A percentile compares a stretch with the other conserved stretches of the same genome.
phyloP scores from a whole-genome alignment of 75 land plant species.

The Selaginella tamariscina region DNA sequence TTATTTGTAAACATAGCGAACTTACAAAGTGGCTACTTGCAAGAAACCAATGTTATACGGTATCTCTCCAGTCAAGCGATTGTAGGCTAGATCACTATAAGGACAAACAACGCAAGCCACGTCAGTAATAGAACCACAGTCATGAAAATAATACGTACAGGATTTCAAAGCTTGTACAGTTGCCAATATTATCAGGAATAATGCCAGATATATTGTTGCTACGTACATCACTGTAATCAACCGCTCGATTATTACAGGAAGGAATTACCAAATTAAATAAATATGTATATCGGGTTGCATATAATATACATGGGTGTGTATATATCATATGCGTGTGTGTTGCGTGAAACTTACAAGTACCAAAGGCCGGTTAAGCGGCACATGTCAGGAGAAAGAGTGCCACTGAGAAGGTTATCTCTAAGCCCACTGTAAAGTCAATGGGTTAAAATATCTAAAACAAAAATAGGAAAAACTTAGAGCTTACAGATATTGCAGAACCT shows the following conservation, averaged over 20 bases:
- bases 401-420: neutral
- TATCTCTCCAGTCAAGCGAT: slow-evolving; percentile 65
- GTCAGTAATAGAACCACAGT: neutral
- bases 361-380: neutral
- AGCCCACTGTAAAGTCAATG: neutral
- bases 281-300: too few species aligned
- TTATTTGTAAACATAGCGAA: neutral
- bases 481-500: slow-evolving; percentile 88
- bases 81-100: slow-evolving; percentile 71
- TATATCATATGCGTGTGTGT: too few species aligned
- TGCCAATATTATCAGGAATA: slow-evolving; percentile 84
- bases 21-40: slow-evolving; percentile 88
- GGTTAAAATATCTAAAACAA: neutral
- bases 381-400: slow-evolving; percentile 1
- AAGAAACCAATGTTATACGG: slow-evolving; percentile 93
- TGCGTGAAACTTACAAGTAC: neutral
- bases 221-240: slow-evolving; percentile 58
- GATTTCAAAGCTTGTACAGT: slow-evolving; percentile 88
- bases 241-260: neutral
- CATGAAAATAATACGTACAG: neutral
- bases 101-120: neutral
- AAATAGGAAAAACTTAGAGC: neutral
- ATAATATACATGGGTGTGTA: too few species aligned
- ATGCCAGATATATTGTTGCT: slow-evolving; percentile 79
- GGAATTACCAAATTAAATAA: too few species aligned